A percentile compares a stretch with the other conserved stretches of the same genome.
Conservation (phyloP, 805 yeast species). For the Ogataea corticis region DNA sequence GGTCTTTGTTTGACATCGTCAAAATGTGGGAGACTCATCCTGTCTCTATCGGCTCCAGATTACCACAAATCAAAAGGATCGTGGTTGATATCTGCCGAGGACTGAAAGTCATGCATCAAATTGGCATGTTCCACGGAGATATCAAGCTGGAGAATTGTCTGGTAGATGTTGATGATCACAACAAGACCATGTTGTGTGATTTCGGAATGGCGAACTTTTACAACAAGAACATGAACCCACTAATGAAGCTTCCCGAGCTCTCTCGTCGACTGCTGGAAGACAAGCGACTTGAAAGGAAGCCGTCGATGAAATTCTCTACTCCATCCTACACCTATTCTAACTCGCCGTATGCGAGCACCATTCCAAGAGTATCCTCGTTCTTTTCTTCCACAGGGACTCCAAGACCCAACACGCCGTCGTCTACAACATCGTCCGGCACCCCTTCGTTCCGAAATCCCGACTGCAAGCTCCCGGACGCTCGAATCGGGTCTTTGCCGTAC, state of each 20-base stretch:
- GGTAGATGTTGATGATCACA: constrained; percentile 42
- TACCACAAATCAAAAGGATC: constrained; percentile 35
- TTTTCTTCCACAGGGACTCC: constrained; percentile 9
- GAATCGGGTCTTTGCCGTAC: constrained; percentile 88
- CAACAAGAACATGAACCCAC: constrained; percentile 12
- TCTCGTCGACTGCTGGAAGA: constrained; percentile 18
- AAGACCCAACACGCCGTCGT: constrained; percentile 15
- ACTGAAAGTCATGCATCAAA: constrained; percentile 59
- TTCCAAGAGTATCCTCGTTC: constrained; percentile 3
- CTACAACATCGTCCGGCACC: constrained; percentile 8
- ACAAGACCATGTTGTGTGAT: constrained; percentile 68
- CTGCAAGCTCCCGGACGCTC: constrained; percentile 51
- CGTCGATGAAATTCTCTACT: constrained; percentile 1
- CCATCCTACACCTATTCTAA: background rate
- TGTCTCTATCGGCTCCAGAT: constrained; percentile 14
- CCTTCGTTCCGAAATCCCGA: constrained; percentile 1
- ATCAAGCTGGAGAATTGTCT: constrained; percentile 80
- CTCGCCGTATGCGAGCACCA: constrained; percentile 10
- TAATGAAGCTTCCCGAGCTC: constrained; percentile 15
- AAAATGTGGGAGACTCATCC: constrained; percentile 54
- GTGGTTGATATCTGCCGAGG: constrained; percentile 58
- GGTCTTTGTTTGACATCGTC: constrained; percentile 79
- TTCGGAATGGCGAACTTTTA: constrained; percentile 71
- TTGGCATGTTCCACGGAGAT: constrained; percentile 77
- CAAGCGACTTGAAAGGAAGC: constrained; percentile 5